Base-by-base conservation (phyloP, 371 early-diverging fungal species). In the Zopfochytrium polystomum region DNA sequence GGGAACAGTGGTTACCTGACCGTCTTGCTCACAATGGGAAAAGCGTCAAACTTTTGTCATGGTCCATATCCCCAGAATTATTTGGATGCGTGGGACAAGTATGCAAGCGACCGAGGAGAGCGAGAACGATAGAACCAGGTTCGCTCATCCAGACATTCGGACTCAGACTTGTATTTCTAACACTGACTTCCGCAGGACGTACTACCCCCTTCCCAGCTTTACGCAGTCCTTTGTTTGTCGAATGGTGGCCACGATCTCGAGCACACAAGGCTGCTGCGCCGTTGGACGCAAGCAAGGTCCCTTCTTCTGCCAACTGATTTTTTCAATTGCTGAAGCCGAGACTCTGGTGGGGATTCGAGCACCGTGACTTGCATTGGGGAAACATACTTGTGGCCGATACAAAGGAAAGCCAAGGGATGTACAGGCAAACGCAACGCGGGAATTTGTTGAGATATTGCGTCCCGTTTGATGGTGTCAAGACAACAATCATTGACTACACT, bases 311-410 rank as follows among this genome's bases (percentile, higher is more conserved):
- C 85, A 51, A 61, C 87, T n/a, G 1, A 70, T 80, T 2, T 62
- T 78, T 22, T 77, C 85, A 0, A 68, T 91, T 47, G 83, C 82
- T 7, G 66, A 74, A 4, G 85, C 87, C 32, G 78, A 74, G n/a
- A 50, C 20, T 43, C n/a, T 23, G 46, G n/a, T 15, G 62, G 26
- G 34, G 52, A 60, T 88, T 90, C 62, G 90, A 91, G 73, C 92
- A 92, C 65, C 85, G 93, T 26, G 93, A 92, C 67, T 65, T 92
- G 65, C 93, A 92, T 62, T 92, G 90, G 92, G 92, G 91, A 27
- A 92, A 92, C 67, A 78, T 92, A n/a, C 72, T n/a, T 92, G 59
- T 55, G 58, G 20, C 15, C 20, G 42, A 7, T 32, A 22, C 15
- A 35, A 25, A 30, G 29, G 3, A 35, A 34, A 11, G 6, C 13